phyloP scores from a whole-genome alignment of 768 basidiomycete genomes.

The Porphyrellus cyaneotinctus region DNA sequence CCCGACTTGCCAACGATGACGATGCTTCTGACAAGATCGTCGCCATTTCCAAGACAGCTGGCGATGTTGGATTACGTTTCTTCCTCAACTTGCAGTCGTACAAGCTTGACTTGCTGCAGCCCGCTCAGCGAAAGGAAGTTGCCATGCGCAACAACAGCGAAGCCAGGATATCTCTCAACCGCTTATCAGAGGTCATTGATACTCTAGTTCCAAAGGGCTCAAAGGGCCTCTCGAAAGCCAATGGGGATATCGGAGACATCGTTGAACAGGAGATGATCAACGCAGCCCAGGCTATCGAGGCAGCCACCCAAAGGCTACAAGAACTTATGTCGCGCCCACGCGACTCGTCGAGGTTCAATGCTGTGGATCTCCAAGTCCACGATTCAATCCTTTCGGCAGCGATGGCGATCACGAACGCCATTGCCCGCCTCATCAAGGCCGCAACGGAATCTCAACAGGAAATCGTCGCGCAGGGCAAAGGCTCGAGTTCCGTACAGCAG shows the following conservation, averaged over 20 bases:
- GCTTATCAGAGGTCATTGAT: conserved; percentile 86
- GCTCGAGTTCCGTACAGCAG: conserved; percentile 87
- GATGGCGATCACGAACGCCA: conserved; percentile 93
- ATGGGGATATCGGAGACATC: conserved; percentile 92
- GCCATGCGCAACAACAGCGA: conserved; percentile 89
- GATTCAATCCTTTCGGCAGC: conserved; percentile 94
- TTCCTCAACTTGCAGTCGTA: conserved; percentile 97
- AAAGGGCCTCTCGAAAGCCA: conserved; percentile 69
- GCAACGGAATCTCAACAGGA: conserved; percentile 98
- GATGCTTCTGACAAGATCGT: conserved; percentile 91
- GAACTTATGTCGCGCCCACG: conserved; percentile 88
- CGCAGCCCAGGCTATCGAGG: conserved; percentile 90
- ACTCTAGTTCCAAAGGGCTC: conserved; percentile 78
- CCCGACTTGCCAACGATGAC: conserved; percentile 85
- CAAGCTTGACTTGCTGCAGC: conserved; percentile 79
- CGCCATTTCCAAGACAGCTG: conserved; percentile 75
- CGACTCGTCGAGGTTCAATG: conserved; percentile 82
- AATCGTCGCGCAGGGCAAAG: conserved; percentile 93
- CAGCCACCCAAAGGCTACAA: conserved; percentile 85
- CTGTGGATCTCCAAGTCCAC: conserved; percentile 93
- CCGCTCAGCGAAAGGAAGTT: conserved; percentile 73
- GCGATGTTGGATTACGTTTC: conserved; percentile 85
- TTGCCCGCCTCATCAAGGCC: conserved; percentile 90
- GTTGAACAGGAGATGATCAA: conserved; percentile 96
- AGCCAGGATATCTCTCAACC: conserved; percentile 73